Evolutionary conservation across 2,329 filamentous ascomycete species (phyloP), one percentile per base, ranked within the genome.

Genomic region (Volutella citrinella): DNA sequence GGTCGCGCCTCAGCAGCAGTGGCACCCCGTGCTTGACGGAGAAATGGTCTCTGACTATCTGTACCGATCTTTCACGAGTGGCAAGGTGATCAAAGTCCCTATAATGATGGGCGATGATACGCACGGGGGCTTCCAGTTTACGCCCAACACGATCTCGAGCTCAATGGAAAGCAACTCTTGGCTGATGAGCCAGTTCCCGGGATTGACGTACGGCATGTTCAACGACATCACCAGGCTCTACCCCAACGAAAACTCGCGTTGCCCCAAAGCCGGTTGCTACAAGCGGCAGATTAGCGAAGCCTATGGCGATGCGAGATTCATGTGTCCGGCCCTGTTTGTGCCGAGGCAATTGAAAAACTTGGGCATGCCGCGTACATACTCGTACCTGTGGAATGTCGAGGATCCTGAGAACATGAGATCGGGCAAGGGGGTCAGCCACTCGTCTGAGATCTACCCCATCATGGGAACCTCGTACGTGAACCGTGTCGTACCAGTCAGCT

Each of bases 371-470:
- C 49, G 56, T 3, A 75, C 70, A 16, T 90, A 76, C 72, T 82
- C 78, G 52, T 90, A 90, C 55, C 76, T 75, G 25, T 87, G 80
- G 63, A 74, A 82, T 35, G 84, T 87, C 5, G 63, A 76, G 25
- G 82, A 87, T 41, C 70, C 74, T 0, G 48, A 51, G 0, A 64
- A 76, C 28, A 61, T 75, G 15, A 64, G 62, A 0, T 51, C 61
- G 3, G 83, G 84, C 2, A 52, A 70, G 2, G 84, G 84, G 0
- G 81, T 84, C 0, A 71, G 74, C 7, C 84, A 90, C 48, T 82
- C 78, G 0, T 70, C 78, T 8, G 84, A 90, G 53, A 43, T 79
- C 1, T 70, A 74, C 30, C 80, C 82, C 0, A 78, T 90, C 31
- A 88, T 78, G 64, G 84, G 84, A 0, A 75, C 79, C 0, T 62